These are phyloP conservation scores for Trametes coccinea DNA, from an alignment of 768 basidiomycete species.

Conservation along the genomic window DNA sequence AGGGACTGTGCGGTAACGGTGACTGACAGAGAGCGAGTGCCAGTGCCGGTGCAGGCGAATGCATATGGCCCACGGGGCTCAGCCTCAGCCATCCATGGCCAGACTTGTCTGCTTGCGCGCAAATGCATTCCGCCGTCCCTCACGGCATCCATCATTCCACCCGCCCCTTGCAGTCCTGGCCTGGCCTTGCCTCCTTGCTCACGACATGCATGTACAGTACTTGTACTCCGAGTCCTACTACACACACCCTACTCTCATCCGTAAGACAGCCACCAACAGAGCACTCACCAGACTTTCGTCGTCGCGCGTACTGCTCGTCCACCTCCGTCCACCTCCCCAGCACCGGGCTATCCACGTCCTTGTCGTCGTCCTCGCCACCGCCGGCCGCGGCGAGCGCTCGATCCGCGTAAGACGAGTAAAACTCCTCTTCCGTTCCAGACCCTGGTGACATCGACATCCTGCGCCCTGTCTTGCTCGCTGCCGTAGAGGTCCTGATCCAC, in stretches of 20 bases:
- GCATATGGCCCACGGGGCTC: too few species aligned
- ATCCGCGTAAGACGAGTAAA: conserved; percentile 16
- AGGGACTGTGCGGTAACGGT: conserved; percentile 9
- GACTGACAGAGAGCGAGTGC: background rate
- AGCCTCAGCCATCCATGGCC: too few species aligned
- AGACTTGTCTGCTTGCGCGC: background rate
- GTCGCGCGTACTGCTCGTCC: conserved; percentile 5
- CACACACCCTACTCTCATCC: background rate
- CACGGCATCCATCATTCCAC: background rate
- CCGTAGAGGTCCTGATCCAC: conserved; percentile 3
- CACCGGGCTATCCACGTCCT: conserved; percentile 19
- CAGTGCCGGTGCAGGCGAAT: background rate
- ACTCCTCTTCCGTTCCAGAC: conserved; percentile 17
- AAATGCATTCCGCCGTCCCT: too few species aligned
- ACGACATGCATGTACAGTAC: background rate
- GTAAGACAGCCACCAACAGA: background rate
- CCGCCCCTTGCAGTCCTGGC: background rate
- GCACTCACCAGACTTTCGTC: conserved; percentile 18
- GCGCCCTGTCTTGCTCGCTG: conserved; percentile 9
- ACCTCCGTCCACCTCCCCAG: conserved; percentile 19
- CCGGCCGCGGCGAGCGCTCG: conserved; percentile 3
- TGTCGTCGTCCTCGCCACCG: conserved; percentile 1
- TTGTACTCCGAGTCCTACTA: background rate
- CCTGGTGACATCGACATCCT: conserved; percentile 6
- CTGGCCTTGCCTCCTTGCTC: background rate